phyloP scores from a whole-genome alignment of 495 filamentous ascomycete species.

The Hypoxylon fragiforme region DNA sequence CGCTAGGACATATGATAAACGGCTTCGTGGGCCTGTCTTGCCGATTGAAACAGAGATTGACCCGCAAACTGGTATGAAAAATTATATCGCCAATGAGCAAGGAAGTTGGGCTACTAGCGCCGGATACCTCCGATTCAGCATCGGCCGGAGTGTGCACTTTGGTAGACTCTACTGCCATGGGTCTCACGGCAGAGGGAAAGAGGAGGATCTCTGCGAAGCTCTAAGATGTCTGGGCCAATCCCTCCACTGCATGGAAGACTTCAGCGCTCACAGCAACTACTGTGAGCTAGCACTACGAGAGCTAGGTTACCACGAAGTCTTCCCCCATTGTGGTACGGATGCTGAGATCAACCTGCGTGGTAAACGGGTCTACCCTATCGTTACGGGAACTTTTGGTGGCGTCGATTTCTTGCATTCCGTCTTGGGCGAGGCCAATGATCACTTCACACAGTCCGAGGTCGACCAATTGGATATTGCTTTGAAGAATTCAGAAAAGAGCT shows the following conservation, averaged over 20 bases:
- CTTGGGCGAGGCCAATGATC: conserved; percentile 92
- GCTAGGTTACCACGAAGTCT: conserved; percentile 78
- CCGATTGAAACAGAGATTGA: conserved; percentile 82
- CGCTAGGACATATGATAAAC: conserved; percentile 80
- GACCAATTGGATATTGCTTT: conserved; percentile 84
- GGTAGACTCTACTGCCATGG: conserved; percentile 84
- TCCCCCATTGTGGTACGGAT: conserved; percentile 77
- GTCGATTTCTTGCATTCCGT: conserved; percentile 97
- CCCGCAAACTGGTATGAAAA: conserved; percentile 89
- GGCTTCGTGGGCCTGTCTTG: conserved; percentile 75
- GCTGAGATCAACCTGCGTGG: conserved; percentile 75
- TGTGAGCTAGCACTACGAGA: conserved; percentile 85
- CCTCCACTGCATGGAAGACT: conserved; percentile 93
- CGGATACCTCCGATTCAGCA: conserved; percentile 87
- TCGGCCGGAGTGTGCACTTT: conserved; percentile 84
- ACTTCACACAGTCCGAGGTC: conserved; percentile 93
- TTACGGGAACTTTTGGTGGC: conserved; percentile 88
- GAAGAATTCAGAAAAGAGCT: conserved; percentile 52
- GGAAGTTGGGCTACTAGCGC: conserved; percentile 84
- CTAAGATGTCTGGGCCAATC: conserved; percentile 84
- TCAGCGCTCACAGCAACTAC: conserved; percentile 95
- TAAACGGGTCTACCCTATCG: conserved; percentile 78
- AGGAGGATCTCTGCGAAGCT: conserved; percentile 88
- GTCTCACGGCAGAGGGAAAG: conserved; percentile 63
- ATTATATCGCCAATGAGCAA: conserved; percentile 92